phyloP scores from a whole-genome alignment of 2,329 filamentous ascomycete genomes.

The Drechslera avenae region DNA sequence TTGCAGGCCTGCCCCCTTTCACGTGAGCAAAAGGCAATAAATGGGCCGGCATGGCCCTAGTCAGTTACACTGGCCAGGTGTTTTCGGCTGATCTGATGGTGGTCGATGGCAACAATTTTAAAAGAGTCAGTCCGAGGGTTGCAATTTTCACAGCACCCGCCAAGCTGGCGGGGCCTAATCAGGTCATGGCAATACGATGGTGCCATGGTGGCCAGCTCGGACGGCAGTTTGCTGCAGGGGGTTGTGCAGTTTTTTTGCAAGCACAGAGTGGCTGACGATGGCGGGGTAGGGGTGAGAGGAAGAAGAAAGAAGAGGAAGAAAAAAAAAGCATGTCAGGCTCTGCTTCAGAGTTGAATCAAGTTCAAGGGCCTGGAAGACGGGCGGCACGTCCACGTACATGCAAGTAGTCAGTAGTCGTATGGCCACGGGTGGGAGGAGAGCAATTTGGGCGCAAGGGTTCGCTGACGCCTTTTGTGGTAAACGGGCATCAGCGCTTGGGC shows the following conservation, averaged over 20 bases:
- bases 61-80: slow-evolving; percentile 23
- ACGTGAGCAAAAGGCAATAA: slow-evolving; percentile 30
- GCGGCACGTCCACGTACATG: slow-evolving; percentile 8
- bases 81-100: slow-evolving; percentile 42
- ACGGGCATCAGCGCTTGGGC: slow-evolving; percentile 38
- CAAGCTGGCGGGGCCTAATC: slow-evolving; percentile 23
- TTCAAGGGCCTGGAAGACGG: slow-evolving; percentile 1
- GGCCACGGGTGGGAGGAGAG: slow-evolving; percentile 1
- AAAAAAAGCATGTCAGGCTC: background rate
- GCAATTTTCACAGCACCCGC: slow-evolving; percentile 28
- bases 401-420: slow-evolving; percentile 8
- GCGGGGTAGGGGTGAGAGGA: no score
- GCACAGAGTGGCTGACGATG: no score
- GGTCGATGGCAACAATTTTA: slow-evolving; percentile 12
- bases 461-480: slow-evolving; percentile 24
- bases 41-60: slow-evolving; percentile 30
- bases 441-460: slow-evolving; percentile 30
- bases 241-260: background rate
- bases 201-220: slow-evolving; percentile 29
- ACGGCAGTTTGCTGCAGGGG: background rate
- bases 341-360: slow-evolving; percentile 12
- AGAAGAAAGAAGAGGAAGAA: no score
- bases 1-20: slow-evolving; percentile 30
- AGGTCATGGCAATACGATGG: slow-evolving; percentile 26
- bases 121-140: slow-evolving; percentile 25